Base-by-base conservation (phyloP, 768 basidiomycete species). In the Chalciporus sphaerocephalus region DNA sequence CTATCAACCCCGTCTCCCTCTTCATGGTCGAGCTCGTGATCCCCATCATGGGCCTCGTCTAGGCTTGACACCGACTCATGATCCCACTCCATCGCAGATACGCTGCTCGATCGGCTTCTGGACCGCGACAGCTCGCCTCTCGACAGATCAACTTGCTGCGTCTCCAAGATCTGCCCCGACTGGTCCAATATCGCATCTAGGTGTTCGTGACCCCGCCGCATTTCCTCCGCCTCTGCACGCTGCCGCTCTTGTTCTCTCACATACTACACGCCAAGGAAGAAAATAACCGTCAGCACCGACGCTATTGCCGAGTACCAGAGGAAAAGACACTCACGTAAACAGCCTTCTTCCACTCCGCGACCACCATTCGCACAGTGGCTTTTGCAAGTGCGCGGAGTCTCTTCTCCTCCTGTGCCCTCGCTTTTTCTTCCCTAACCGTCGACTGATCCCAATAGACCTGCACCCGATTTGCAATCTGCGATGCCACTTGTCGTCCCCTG, bases 171-270 rank as follows among this genome's bases (percentile, higher is more conserved):
- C 38, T 86, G 83, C 0, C 88, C 88, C 27, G 91, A 94, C 57
- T 94, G 87, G 65, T 92, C 81, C 37, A 97, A 72, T 51, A 97
- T 90, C 4, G 86, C 89, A 62, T 94, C 88, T 17, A 97, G 74
- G 66, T 96, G 93, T 51, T 85, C 81, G 49, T 85, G 85, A 0
- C 93, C 91, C 5, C 83, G 74, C 24, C 80, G 75, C 51, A 81
- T 74, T 62, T 93, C 87, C 64, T 96, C 92, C 15, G 74, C 84
- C 58, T 88, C 87, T 11, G 72, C 69, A 41, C 71, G 74, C 33
- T 77, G 69, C 27, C 85, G 71, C 50, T 81, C 75, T 55, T 83
- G 77, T 47, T 88, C 83, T 4, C 87, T 80, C 15, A 92, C 76
- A 65, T 89, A 80, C 87, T 89, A 50, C 30, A n/a, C 1, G 30